Evolutionary conservation across 805 yeast species (phyloP).

Genomic region (Metschnikowia aberdeeniae): DNA sequence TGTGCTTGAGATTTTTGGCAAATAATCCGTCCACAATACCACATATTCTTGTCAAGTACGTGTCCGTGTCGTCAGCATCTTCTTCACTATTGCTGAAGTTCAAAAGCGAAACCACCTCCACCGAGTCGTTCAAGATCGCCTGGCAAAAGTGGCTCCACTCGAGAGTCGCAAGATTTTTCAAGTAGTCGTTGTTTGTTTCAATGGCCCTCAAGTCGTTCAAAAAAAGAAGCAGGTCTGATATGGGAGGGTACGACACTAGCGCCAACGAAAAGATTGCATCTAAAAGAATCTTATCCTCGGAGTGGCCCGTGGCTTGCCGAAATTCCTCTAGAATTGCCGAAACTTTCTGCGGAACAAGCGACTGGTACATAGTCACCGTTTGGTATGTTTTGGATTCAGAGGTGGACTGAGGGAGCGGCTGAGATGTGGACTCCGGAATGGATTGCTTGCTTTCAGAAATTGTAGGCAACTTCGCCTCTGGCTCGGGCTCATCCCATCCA

Average conservation of each 20-base stretch:
- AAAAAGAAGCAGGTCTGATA: slow-evolving; percentile 30
- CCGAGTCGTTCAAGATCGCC: slow-evolving; percentile 18
- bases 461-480: not conserved
- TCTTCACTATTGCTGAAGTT: slow-evolving; percentile 15
- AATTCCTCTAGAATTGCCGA: slow-evolving; percentile 23
- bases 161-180: slow-evolving; percentile 17
- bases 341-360: slow-evolving; percentile 20
- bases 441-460: not conserved
- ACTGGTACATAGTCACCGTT: slow-evolving; percentile 2
- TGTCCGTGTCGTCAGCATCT: slow-evolving; percentile 9
- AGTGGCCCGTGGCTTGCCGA: slow-evolving; percentile 17
- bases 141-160: slow-evolving; percentile 21
- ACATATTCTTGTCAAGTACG: slow-evolving; percentile 19
- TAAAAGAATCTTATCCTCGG: slow-evolving; percentile 19
- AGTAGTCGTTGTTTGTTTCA: slow-evolving; percentile 9
- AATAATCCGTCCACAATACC: slow-evolving; percentile 13
- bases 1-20: slow-evolving; percentile 20
- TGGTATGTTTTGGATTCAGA: not conserved
- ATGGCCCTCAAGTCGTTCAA: slow-evolving; percentile 34
- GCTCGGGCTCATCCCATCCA: not conserved
- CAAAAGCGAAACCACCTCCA: slow-evolving; percentile 13
- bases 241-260: slow-evolving; percentile 29
- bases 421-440: not conserved
- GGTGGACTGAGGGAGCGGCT: not conserved
- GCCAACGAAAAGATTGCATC: slow-evolving; percentile 31